Percentiles rank a stretch among this genome's conserved stretches.
phyloP scores from a whole-genome alignment of 2,329 filamentous ascomycete species.

The Dactylella cylindrospora region DNA sequence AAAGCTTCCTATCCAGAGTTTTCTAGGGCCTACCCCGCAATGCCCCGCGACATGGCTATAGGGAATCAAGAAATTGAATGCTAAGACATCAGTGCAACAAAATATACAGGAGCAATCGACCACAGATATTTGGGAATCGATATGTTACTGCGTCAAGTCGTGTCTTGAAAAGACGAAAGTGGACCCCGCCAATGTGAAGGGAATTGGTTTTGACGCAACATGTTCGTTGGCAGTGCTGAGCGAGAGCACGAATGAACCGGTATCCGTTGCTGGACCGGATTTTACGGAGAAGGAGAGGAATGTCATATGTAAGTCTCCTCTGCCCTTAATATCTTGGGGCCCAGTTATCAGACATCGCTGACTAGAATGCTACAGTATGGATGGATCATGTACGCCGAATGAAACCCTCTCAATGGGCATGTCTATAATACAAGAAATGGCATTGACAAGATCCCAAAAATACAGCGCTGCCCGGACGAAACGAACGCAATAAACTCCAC shows the following conservation, averaged over 20 bases:
- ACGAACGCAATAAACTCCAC: constrained; percentile 92
- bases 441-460: background rate
- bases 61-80: background rate
- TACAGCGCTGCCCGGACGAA: constrained; percentile 78
- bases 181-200: constrained; percentile 72
- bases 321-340: background rate
- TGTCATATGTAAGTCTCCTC: constrained; percentile 63
- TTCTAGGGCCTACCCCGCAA: background rate
- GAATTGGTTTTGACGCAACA: constrained; percentile 97
- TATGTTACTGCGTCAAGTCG: constrained; percentile 81
- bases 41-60: background rate
- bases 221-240: constrained; percentile 93
- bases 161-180: constrained; percentile 80
- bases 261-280: constrained; percentile 83
- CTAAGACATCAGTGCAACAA: constrained; percentile 41
- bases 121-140: constrained; percentile 92
- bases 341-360: too few relatives aligned
- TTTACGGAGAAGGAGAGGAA: constrained; percentile 89
- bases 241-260: constrained; percentile 83
- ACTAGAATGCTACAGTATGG: constrained; percentile 63
- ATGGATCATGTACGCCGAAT: constrained; percentile 64
- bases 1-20: background rate
- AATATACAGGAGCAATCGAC: constrained; percentile 86
- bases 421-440: background rate
- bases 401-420: background rate